Evolutionary conservation across 2,329 filamentous ascomycete species (phyloP).

Genomic region (Albophoma yamanashiensis): DNA sequence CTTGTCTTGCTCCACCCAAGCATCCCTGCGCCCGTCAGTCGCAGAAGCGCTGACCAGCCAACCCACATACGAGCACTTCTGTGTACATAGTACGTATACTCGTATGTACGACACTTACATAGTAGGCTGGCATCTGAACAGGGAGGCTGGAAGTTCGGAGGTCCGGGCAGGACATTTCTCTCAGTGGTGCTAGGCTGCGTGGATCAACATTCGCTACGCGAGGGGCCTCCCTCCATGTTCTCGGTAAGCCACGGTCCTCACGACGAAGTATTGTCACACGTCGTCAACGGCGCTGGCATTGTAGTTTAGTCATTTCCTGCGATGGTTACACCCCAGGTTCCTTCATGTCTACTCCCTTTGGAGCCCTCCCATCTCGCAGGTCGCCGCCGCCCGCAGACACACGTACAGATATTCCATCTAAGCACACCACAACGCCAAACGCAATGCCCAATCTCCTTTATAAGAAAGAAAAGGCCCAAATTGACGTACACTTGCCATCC

Average conservation of each 20-base stretch:
- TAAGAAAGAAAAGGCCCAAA: not conserved
- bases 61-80: not conserved
- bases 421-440: not conserved
- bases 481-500: not conserved
- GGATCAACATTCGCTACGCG: too few species aligned
- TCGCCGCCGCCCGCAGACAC: not conserved
- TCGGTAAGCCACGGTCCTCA: not conserved
- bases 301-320: not conserved
- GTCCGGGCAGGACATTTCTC: too few species aligned
- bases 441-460: not conserved
- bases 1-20: not conserved
- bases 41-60: not conserved
- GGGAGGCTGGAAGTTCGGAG: too few species aligned
- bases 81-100: too few species aligned
- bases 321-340: not conserved
- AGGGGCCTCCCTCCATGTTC: too few species aligned
- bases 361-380: not conserved
- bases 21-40: not conserved
- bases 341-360: not conserved
- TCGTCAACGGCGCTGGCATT: not conserved
- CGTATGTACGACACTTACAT: too few species aligned
- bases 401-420: not conserved
- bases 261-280: too few species aligned
- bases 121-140: too few species aligned
- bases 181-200: too few species aligned